phyloP scores from a whole-genome alignment of 257 asterid genomes.

The Solanum ahanhuiri region DNA sequence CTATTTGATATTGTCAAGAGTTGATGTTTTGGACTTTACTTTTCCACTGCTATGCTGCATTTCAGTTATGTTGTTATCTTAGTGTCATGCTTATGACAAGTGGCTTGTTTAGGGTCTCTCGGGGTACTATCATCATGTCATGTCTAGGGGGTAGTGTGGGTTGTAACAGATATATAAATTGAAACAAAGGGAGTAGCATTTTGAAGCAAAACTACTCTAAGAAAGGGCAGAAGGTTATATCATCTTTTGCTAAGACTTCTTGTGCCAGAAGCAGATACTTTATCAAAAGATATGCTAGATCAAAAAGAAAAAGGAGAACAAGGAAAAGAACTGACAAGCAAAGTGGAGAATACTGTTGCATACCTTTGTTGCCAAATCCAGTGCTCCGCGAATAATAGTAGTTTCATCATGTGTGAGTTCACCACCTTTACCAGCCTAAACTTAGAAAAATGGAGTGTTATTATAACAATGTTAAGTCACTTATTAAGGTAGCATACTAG shows the following conservation, averaged over 20 bases:
- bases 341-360: neutral
- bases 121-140: too few relatives aligned
- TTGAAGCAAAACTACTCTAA: neutral
- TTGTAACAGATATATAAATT: too few relatives aligned
- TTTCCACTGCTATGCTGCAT: too few relatives aligned
- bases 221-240: neutral
- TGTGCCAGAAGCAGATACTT: neutral
- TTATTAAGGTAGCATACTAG: neutral
- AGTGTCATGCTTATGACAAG: too few relatives aligned
- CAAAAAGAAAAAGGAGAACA: neutral
- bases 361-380: conserved; percentile 94
- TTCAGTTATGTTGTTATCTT: too few relatives aligned
- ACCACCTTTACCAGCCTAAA: conserved; percentile 96
- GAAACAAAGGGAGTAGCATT: neutral
- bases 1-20: too few relatives aligned
- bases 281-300: neutral
- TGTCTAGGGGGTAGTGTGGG: too few relatives aligned
- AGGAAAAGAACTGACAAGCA: neutral
- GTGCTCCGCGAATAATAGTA: conserved; percentile 91
- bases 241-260: neutral
- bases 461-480: conserved; percentile 6
- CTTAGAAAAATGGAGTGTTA: neutral
- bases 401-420: conserved; percentile 92
- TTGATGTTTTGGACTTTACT: too few relatives aligned
- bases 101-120: too few relatives aligned